Base-by-base conservation (phyloP, 768 basidiomycete genomes). In the Chalciporus pseudorubinellus region DNA sequence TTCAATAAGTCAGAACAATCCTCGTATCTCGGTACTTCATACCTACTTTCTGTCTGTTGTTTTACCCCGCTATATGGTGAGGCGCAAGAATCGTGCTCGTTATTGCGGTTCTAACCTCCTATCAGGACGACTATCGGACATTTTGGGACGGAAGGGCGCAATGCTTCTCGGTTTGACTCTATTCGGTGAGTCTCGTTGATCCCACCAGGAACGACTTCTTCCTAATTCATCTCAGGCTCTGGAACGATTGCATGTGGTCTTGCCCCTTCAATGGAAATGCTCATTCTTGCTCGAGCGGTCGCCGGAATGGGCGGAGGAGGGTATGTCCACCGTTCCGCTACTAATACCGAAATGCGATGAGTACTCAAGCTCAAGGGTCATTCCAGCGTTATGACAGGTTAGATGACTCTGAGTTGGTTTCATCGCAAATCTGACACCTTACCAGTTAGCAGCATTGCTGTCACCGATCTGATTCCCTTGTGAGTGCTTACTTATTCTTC, bases 281-380 rank as follows among this genome's bases (percentile, higher is more conserved):
- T 97, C 47, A 92, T 95, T 55, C 76, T 77, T 38, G 89, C 88
- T 50, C 82, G 95, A 12, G 84, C 90, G 3, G 70, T 97, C 39
- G 92, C 94, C 22, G 94, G 94, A 44, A 90, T 92, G 83, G 93
- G 91, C 50, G 92, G 93, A 50, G 93, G 92, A 69, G 88, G 92
- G 84, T 90, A 66, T 70, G 86, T 81, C 20, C 36, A 39, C 12
- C 29, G 10, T 11, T 9, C 29, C 29, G 12, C 43, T 26, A 8
- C 9, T 6, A 21, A 31, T 22, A 3, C 33, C 21, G 6, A 21
- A 11, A 6, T 1, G 21, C 24, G 18, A 45, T 33, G 24, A 19
- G 21, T 13, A 51, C 54, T 55, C 33, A 59, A 39, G 39, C 68
- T n/a, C 48, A 31, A 12, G 31, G 31, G 50, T 56, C 56, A 39